phyloP scores from a whole-genome alignment of 257 asterid species.

The Leptodermis oblonga region DNA sequence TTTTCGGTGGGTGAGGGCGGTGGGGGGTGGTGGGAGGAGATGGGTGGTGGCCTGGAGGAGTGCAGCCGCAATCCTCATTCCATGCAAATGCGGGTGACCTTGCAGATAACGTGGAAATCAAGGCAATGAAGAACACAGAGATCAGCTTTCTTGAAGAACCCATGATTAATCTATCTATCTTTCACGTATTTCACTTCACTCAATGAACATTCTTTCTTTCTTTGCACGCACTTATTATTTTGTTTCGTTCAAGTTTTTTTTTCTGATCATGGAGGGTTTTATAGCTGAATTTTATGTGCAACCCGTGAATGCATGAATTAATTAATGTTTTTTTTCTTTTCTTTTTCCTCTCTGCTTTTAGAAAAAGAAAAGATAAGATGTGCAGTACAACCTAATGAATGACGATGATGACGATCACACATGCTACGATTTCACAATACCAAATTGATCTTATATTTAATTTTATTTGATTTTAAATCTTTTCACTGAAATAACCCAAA shows the following conservation, averaged over 20 bases:
- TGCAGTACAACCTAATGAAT: no score
- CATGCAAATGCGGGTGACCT: slow-evolving; percentile 48
- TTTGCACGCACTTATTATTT: background rate
- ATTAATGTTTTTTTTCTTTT: background rate
- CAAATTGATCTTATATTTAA: no score
- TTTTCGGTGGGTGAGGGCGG: slow-evolving; percentile 36
- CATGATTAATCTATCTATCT: no score
- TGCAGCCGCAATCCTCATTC: slow-evolving; percentile 36
- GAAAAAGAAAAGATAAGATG: slow-evolving; percentile 4
- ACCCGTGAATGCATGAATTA: slow-evolving; percentile 59
- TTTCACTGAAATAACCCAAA: no score
- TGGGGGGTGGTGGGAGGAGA: slow-evolving; percentile 29
- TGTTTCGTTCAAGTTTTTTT: background rate
- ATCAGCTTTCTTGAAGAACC: slow-evolving; percentile 35
- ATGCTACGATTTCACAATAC: no score
- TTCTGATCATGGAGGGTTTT: slow-evolving; percentile 19
- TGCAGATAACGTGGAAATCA: slow-evolving; percentile 49
- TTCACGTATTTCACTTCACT: background rate
- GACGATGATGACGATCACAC: no score
- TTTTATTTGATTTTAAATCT: no score
- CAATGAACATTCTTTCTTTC: background rate
- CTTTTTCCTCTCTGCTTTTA: background rate
- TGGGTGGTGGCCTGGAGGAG: slow-evolving; percentile 45
- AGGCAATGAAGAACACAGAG: slow-evolving; percentile 45
- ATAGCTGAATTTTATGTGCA: slow-evolving; percentile 34